These are phyloP conservation scores for Pichia thaimueangensis DNA, from an alignment of 805 yeast species.

Conservation along the genomic window DNA sequence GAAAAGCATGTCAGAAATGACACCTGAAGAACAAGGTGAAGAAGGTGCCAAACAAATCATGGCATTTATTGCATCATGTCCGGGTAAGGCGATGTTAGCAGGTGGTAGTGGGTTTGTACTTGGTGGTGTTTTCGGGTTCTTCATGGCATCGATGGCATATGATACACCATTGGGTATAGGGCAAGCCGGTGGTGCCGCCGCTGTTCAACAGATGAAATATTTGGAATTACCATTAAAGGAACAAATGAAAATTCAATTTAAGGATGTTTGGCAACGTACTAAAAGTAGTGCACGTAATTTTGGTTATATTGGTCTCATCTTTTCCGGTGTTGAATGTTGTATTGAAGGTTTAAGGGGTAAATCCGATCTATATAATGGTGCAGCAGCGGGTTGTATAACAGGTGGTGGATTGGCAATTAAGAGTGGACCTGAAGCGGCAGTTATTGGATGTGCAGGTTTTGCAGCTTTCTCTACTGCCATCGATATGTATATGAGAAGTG, in stretches of 20 bases:
- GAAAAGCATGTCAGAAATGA: conserved; percentile 61
- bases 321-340: conserved; percentile 87
- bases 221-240: conserved; percentile 79
- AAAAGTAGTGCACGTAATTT: conserved; percentile 87
- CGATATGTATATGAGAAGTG: conserved; percentile 81
- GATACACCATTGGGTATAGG: conserved; percentile 65
- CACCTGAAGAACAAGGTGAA: conserved; percentile 89
- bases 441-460: conserved; percentile 93
- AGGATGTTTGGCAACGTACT: conserved; percentile 90
- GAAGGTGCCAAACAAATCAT: conserved; percentile 81
- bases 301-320: conserved; percentile 87
- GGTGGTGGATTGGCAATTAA: conserved; percentile 93
- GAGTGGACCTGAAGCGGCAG: conserved; percentile 90
- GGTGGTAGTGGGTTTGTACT: conserved; percentile 92
- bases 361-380: conserved; percentile 87
- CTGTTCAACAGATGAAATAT: conserved; percentile 7
- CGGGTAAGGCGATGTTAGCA: conserved; percentile 86
- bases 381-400: conserved; percentile 90
- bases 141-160: conserved; percentile 86
- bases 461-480: conserved; percentile 92
- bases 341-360: conserved; percentile 83
- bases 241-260: conserved; percentile 84
- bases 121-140: conserved; percentile 93
- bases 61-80: conserved; percentile 84
- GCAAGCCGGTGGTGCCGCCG: conserved; percentile 23